Evolutionary conservation across 2,329 filamentous ascomycete genomes (phyloP).

Genomic region (Colletotrichum sp.): DNA sequence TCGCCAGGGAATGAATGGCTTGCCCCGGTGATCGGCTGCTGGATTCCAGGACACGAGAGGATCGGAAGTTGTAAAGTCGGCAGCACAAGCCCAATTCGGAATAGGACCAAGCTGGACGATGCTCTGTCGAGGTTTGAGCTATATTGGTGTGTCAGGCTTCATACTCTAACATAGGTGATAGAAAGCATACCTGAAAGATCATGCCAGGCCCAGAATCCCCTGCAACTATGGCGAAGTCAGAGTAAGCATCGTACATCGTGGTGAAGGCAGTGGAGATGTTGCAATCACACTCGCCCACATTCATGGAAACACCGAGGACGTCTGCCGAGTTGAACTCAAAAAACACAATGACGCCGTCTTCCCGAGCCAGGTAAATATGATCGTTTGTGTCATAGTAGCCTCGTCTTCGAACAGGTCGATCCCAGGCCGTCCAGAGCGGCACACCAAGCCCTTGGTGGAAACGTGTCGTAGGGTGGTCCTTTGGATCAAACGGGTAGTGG

Average conservation of each 20-base stretch:
- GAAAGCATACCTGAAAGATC: conserved; percentile 67
- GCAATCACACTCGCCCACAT: conserved; percentile 70
- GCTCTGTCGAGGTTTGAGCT: conserved; percentile 20
- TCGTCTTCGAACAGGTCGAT: conserved; percentile 72
- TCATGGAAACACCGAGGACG: conserved; percentile 57
- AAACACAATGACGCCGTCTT: conserved; percentile 82
- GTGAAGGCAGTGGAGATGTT: conserved; percentile 85
- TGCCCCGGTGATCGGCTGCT: conserved; percentile 29
- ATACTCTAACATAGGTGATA: neutral
- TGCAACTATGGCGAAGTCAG: conserved; percentile 80
- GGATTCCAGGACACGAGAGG: conserved; percentile 33
- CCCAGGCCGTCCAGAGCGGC: conserved; percentile 85
- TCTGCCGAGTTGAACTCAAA: conserved; percentile 68
- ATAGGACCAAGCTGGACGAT: conserved; percentile 50
- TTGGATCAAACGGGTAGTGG: conserved; percentile 36
- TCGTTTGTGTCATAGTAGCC: conserved; percentile 70
- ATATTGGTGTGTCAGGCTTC: neutral
- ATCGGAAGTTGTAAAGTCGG: conserved; percentile 58
- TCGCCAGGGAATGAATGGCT: conserved; percentile 2
- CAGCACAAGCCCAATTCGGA: conserved; percentile 65
- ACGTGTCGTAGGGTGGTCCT: conserved; percentile 42
- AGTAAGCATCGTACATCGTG: conserved; percentile 68
- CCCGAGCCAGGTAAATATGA: conserved; percentile 82
- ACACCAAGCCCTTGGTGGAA: conserved; percentile 49
- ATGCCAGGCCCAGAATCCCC: conserved; percentile 80